phyloP scores from a whole-genome alignment of 164 flowering plant species.

The Tetrastigma voinierianum region DNA sequence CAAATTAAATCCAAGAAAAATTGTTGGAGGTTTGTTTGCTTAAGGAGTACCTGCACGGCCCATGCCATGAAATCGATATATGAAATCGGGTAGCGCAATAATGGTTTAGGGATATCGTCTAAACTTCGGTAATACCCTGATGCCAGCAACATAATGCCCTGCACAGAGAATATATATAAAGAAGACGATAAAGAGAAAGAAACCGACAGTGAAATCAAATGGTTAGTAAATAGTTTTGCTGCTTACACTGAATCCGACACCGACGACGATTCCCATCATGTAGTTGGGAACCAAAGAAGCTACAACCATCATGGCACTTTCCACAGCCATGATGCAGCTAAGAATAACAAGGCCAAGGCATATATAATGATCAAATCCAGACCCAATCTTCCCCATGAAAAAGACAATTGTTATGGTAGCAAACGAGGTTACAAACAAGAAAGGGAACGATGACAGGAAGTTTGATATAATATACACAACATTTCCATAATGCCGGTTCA shows the following conservation, averaged over 20 bases:
- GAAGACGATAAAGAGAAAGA: not conserved
- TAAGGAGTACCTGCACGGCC: slow-evolving; percentile 17
- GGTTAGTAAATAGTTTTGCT: not conserved
- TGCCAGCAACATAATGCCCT: too few relatives aligned
- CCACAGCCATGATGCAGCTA: slow-evolving; percentile 46
- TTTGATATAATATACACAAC: slow-evolving; percentile 49
- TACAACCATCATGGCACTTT: slow-evolving; percentile 69
- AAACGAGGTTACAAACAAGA: slow-evolving; percentile 35
- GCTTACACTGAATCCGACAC: slow-evolving; percentile 43
- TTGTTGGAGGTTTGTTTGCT: not conserved
- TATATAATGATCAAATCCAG: slow-evolving; percentile 33
- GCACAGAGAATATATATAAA: not conserved
- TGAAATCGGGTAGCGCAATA: slow-evolving; percentile 35
- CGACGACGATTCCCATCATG: slow-evolving; percentile 55
- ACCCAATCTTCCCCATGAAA: slow-evolving; percentile 46
- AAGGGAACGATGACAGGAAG: slow-evolving; percentile 59
- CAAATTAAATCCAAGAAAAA: too few relatives aligned
- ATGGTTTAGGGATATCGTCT: slow-evolving; percentile 20
- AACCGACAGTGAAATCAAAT: not conserved
- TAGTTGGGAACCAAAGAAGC: slow-evolving; percentile 71
- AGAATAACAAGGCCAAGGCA: slow-evolving; percentile 43
- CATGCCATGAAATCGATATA: slow-evolving; percentile 26
- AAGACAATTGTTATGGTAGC: slow-evolving; percentile 37
- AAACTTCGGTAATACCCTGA: too few relatives aligned
- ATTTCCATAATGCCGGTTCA: slow-evolving; percentile 61